Evolutionary conservation across 202 grass and related monocot genomes (phyloP).

Genomic region (Alloteropsis angusta): DNA sequence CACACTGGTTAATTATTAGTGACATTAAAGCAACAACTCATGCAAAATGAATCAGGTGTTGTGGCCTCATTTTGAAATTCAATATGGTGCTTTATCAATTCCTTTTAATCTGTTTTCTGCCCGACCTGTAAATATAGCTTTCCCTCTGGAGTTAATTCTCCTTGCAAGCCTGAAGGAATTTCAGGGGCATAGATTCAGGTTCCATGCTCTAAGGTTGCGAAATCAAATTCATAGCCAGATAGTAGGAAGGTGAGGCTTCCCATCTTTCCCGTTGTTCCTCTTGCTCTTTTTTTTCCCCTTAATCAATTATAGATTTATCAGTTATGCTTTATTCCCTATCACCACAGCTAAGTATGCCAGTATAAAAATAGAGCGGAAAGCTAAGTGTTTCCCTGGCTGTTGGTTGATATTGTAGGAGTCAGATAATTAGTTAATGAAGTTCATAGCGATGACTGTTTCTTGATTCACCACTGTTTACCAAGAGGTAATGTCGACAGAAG

Average conservation of each 20-base stretch:
- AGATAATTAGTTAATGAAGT: not conserved
- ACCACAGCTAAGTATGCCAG: not conserved
- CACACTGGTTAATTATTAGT: too few relatives aligned
- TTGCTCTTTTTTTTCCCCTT: not conserved
- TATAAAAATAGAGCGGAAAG: not conserved
- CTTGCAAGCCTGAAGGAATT: slow-evolving; percentile 68
- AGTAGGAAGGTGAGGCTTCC: slow-evolving; percentile 57
- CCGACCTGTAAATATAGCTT: slow-evolving; percentile 19
- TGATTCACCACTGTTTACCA: not conserved
- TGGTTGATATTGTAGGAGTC: not conserved
- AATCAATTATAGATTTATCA: not conserved
- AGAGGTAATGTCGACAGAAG: slow-evolving; percentile 34
- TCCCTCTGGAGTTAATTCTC: slow-evolving; percentile 56
- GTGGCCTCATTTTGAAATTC: too few relatives aligned
- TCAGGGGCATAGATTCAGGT: slow-evolving; percentile 92
- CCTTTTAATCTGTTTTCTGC: not conserved
- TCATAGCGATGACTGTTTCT: not conserved
- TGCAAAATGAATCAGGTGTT: too few relatives aligned
- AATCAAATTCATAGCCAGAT: slow-evolving; percentile 74
- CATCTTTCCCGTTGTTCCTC: not conserved
- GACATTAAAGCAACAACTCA: too few relatives aligned
- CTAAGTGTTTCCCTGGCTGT: not conserved
- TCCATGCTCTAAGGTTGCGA: slow-evolving; percentile 90
- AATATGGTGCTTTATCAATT: not conserved
- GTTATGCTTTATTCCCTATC: not conserved